phyloP scores from a whole-genome alignment of 2,329 filamentous ascomycete genomes.

The Emergomyces pasteurianus region DNA sequence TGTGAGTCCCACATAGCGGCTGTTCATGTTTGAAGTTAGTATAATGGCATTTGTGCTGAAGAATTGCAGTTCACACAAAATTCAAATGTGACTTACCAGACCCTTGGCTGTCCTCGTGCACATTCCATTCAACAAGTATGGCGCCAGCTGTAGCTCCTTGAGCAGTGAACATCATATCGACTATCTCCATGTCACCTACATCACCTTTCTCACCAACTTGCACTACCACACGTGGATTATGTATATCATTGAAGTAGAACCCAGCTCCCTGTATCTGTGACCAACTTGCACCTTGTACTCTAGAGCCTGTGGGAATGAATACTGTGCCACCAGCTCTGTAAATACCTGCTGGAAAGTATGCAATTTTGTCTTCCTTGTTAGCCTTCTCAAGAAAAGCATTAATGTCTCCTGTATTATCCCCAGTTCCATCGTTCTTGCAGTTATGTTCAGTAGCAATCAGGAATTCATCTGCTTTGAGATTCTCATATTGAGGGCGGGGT shows the following conservation, averaged over 20 bases:
- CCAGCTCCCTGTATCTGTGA: constrained; percentile 22
- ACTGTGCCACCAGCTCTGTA: constrained; percentile 61
- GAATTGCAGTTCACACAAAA: not conserved
- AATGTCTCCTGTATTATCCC: constrained; percentile 2
- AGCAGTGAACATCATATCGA: constrained; percentile 24
- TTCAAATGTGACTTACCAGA: constrained; percentile 13
- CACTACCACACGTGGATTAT: constrained; percentile 16
- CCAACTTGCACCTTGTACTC: constrained; percentile 45
- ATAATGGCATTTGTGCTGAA: not conserved
- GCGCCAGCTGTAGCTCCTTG: constrained; percentile 24
- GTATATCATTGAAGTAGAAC: constrained; percentile 16
- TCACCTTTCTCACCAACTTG: constrained; percentile 19
- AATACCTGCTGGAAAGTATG: constrained; percentile 65
- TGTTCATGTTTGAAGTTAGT: not conserved
- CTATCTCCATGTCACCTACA: constrained; percentile 25
- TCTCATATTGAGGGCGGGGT: constrained; percentile 4
- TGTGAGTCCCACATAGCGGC: constrained; percentile 23
- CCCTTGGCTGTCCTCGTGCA: constrained; percentile 19
- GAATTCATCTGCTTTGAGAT: not conserved
- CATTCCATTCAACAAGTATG: constrained; percentile 27
- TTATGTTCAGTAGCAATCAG: constrained; percentile 2
- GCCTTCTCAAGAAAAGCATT: constrained; percentile 3
- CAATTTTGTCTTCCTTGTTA: constrained; percentile 38
- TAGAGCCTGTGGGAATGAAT: constrained; percentile 47
- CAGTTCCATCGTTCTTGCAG: constrained; percentile 2